phyloP scores from a whole-genome alignment of 805 yeast genomes.

The Blastobotrys terrestris region DNA sequence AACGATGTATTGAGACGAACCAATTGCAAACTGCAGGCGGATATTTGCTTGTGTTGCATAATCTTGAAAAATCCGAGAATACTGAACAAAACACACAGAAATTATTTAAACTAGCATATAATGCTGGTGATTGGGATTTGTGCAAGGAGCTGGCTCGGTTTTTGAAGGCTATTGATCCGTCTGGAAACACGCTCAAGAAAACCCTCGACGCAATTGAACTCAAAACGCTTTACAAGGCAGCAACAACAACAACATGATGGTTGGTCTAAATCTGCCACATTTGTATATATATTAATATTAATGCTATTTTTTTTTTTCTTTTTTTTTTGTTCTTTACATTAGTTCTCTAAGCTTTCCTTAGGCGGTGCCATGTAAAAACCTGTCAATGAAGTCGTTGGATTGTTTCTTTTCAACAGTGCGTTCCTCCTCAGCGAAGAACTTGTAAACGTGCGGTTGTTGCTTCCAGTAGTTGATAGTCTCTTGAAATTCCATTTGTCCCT shows the following conservation, averaged over 20 bases:
- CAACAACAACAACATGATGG: not conserved
- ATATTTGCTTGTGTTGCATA: conserved; percentile 35
- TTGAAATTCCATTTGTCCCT: conserved; percentile 89
- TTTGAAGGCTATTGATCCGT: conserved; percentile 32
- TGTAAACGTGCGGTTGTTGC: conserved; percentile 77
- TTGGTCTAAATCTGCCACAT: no score
- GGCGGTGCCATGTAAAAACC: conserved; percentile 41
- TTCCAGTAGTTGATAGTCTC: conserved; percentile 87
- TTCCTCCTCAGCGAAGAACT: conserved; percentile 67
- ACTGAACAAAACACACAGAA: conserved; percentile 25
- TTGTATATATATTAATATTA: not conserved
- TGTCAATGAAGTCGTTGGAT: conserved; percentile 60
- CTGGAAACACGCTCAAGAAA: conserved; percentile 4
- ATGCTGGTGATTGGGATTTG: conserved; percentile 29
- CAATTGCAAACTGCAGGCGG: conserved; percentile 37
- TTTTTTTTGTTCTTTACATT: not conserved
- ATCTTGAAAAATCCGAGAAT: conserved; percentile 24
- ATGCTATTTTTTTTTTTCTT: not conserved
- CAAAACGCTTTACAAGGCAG: not conserved
- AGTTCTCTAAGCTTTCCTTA: conserved; percentile 9
- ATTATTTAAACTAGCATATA: conserved; percentile 31
- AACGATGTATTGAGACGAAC: conserved; percentile 28
- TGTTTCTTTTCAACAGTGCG: conserved; percentile 45
- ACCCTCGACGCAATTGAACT: conserved; percentile 4
- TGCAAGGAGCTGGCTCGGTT: conserved; percentile 36